Conservation (phyloP, 225 moss, liverwort and hornwort genomes). For the Pseudoscleropodium purum region DNA sequence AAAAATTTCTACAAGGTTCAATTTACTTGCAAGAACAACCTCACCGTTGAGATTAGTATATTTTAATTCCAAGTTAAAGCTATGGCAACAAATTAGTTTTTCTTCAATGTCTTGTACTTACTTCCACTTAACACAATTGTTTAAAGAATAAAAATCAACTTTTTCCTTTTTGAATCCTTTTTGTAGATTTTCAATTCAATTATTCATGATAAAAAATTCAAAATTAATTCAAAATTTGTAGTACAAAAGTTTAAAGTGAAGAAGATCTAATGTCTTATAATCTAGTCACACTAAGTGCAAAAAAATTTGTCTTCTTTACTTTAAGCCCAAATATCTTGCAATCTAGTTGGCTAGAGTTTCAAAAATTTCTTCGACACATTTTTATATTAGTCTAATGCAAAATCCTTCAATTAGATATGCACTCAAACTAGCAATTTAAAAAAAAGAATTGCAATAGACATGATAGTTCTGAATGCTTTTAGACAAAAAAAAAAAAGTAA, state of each 20-base stretch:
- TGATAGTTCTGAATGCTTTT: too few species aligned
- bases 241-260: not conserved
- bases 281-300: not conserved
- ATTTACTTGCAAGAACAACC: not conserved
- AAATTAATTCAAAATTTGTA: not conserved
- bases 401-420: too few species aligned
- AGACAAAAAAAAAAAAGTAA: too few species aligned
- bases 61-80: not conserved
- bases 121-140: not conserved
- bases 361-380: too few species aligned
- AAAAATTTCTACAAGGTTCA: not conserved
- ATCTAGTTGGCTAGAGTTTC: not conserved
- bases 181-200: not conserved
- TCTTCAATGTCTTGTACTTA: not conserved
- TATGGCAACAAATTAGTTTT: not conserved
- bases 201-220: not conserved
- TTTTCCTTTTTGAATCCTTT: rapidly evolving
- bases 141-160: not conserved
- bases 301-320: not conserved
- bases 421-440: too few species aligned
- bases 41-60: not conserved
- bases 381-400: too few species aligned
- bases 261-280: not conserved
- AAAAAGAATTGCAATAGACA: too few species aligned
- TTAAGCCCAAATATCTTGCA: not conserved